Evolutionary conservation across 164 flowering plant species (phyloP), one percentile per base, ranked within the genome.

Genomic region (Protea cynaroides): DNA sequence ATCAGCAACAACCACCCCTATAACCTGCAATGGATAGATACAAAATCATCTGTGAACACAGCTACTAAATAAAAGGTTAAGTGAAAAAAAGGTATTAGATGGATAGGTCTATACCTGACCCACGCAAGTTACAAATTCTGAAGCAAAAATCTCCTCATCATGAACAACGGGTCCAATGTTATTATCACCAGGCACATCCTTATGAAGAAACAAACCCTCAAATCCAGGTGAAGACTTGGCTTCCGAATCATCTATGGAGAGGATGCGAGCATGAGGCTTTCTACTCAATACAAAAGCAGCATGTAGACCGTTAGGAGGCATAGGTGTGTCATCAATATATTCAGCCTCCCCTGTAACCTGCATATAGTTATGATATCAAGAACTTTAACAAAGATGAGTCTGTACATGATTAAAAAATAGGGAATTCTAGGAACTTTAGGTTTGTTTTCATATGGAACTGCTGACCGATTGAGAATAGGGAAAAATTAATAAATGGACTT

Each of bases 271-370:
- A 83, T 90, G 95, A 68, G 98, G 91, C 67, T 84, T 86, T 71
- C 60, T 78, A 71, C 98, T 92, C 76, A 88, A 65, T 59, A 92
- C 65, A 58, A 90, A 72, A 22, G 93, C 90, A 74, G 92, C 98
- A 80, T 92, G 92, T 75, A 92, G 75, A 63, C 84, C 74, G 69
- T 83, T 75, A 8, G 86, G 82, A 65, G 96, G 89, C 86, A 82
- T 72, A 38, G 87, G 85, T 22, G 76, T 73, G 60, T 92, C 98
- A 80, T 90, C 98, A 57, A 84, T 69, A 67, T 92, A 92, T 74
- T 90, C 93, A 50, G 96, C 98, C 77, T 90, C 96, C 19, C 98
- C 98, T 11, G 92, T 82, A 58, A 88, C 95, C 97, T 90, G 71
- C 19, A 72, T 58, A 56, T 40, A 59, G 21, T 69, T 25, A 72